Base-by-base conservation (phyloP, 2,329 filamentous ascomycete species). In the Rugonectria rugulosa region DNA sequence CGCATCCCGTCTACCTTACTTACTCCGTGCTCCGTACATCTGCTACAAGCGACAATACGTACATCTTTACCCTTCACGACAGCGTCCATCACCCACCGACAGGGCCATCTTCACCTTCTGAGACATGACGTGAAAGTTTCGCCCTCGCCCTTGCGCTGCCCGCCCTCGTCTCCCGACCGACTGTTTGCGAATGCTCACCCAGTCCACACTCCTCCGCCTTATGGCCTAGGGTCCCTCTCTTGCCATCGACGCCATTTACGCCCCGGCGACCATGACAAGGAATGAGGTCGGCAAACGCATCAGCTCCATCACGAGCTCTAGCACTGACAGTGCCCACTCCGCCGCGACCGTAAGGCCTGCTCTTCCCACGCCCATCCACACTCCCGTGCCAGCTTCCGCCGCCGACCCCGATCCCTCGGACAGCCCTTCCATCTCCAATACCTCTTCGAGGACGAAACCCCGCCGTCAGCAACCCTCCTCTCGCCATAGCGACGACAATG, bases 251-350 rank as follows among this genome's bases (percentile, higher is more conserved):
- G 65, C 64, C 61, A 63, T 67, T 66, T 63, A 71, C 68, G 66
- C 67, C 67, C 62, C 67, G 72, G 75, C 74, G 75, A 85, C 76
- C 75, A 90, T 91, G 88, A 84, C 86, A 76, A 84, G 82, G 75
- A 84, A 87, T 78, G 87, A 89, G 72, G 77, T 78, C 68, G 75
- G 75, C 68, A 79, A 80, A 75, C 87, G 86, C 76, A 83, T 88
- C 81, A 73, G 70, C 72, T 74, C 73, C 46, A 52, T 68, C 59
- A 71, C 72, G 66, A 72, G 68, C 67, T 67, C 64, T 60, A 87
- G 82, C 76, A 84, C 83, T 68, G 82, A 86, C 67, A 90, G 87
- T 77, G 85, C 82, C 74, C 82, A 83, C 66, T 90, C 88, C 59
- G 82, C 81, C 69, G 82, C 85, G 68, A 92, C 89, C 32, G 77